phyloP scores from a whole-genome alignment of 805 yeast species.

The Pichia gijzeniarum region DNA sequence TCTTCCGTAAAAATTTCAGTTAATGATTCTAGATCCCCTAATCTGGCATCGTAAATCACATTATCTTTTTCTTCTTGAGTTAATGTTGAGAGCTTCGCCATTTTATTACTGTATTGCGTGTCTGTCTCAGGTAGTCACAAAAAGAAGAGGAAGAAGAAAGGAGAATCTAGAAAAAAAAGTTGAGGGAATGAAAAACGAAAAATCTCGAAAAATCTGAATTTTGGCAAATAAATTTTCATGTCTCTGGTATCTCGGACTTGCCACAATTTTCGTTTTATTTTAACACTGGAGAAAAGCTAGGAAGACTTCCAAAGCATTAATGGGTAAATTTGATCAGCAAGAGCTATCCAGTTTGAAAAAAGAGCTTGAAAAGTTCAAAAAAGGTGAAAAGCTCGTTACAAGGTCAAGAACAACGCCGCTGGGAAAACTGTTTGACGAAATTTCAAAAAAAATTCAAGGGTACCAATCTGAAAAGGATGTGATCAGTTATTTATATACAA shows the following conservation, averaged over 20 bases:
- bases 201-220: not conserved
- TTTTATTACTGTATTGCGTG: constrained; percentile 5
- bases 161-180: not conserved
- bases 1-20: constrained; percentile 56
- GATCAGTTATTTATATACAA: constrained; percentile 8
- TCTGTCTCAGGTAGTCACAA: no score
- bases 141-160: not conserved
- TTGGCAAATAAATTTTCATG: not conserved
- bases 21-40: constrained; percentile 76
- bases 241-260: no score
- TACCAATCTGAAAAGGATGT: constrained; percentile 8
- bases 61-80: constrained; percentile 78
- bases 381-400: constrained; percentile 19
- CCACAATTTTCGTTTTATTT: no score
- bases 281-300: no score
- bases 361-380: constrained; percentile 20
- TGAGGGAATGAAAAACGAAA: constrained; percentile 1
- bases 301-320: not conserved
- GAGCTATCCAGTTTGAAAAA: constrained; percentile 18
- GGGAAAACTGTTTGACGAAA: constrained; percentile 28
- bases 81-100: constrained; percentile 28
- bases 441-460: constrained; percentile 17
- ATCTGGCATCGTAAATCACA: constrained; percentile 76
- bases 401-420: constrained; percentile 27
- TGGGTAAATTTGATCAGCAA: constrained; percentile 3